Base-by-base conservation (phyloP, 148 eudicot genomes). In the Dianthus caryophyllus region DNA sequence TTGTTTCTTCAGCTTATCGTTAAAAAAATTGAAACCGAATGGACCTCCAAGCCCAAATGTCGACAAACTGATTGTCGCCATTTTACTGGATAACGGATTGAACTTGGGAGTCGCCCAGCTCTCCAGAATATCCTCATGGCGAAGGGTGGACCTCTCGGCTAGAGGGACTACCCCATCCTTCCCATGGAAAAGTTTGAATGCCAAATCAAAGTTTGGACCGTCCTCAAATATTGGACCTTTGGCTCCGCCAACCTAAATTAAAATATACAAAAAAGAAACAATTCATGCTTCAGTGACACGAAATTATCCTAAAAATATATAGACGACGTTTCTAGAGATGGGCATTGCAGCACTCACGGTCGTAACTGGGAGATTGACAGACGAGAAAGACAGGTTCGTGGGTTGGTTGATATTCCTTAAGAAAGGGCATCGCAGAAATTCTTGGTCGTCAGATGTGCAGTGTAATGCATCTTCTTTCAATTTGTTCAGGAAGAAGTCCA, bases 211-310 rank as follows among this genome's bases (percentile, higher is more conserved):
- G 72, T 79, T 85, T 67, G 96, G 85, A 57, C 85, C 88, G 75
- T 89, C 96, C 80, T 89, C 96, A 79, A 89, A 89, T 25, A 89
- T 85, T 18, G 96, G 93, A 81, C 96, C 96, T 68, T 77, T 89
- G 68, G 79, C 78, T 68, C 79, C 88, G 59, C 48, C 39, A 18
- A 63, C 76, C 95, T 88, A 79, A 73, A 75, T 67, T 20, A 53
- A 5, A 2, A 29, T 22, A 60, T 27, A 52, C n/a, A n/a, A 30
- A 5, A 15, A 15, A 21, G 39, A 8, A 26, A 9, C 6, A 46
- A 14, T 22, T 62, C 51, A 22, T 30, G 6, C 6, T 59, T 9
- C 2, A 33, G 53, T 43, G 20, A 38, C 39, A 63, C 6, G 41
- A 58, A 26, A 44, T 46, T 22, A 16, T 31, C 48, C 36, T 61